Evolutionary conservation across 805 yeast genomes (phyloP).

Genomic region (Tetrapisispora phaffii): DNA sequence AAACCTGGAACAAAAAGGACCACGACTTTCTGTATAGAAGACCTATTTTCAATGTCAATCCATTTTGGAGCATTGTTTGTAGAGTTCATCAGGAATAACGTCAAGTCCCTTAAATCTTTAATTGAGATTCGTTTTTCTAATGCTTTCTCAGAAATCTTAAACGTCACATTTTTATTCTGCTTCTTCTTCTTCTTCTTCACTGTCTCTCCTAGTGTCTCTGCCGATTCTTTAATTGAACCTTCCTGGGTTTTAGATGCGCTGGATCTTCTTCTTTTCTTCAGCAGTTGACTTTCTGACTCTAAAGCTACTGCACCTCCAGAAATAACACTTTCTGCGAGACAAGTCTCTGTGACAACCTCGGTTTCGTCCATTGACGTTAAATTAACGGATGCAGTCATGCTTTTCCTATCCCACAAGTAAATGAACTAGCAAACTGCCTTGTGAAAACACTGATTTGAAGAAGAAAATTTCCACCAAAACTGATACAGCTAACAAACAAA

Average conservation of each 20-base stretch:
- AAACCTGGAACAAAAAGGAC: conserved; percentile 60
- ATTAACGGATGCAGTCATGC: neutral
- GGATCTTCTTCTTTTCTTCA: conserved; percentile 22
- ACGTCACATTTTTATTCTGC: conserved; percentile 18
- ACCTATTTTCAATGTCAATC: conserved; percentile 40
- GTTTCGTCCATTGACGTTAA: neutral
- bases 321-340: neutral
- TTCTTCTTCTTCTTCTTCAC: conserved; percentile 27
- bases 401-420: too few species aligned
- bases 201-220: neutral
- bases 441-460: too few species aligned
- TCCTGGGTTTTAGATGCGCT: conserved; percentile 10
- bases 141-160: conserved; percentile 30
- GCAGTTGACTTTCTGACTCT: neutral
- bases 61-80: conserved; percentile 38
- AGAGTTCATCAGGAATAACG: conserved; percentile 35
- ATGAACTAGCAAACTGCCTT: too few species aligned
- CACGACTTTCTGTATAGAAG: conserved; percentile 43
- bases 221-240: neutral
- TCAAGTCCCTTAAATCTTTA: conserved; percentile 38
- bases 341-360: neutral
- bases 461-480: too few species aligned
- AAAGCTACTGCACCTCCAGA: neutral
- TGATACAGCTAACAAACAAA: too few species aligned
- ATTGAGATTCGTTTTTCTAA: conserved; percentile 25